These are phyloP conservation scores for Microcyclosporella mali DNA, from an alignment of 2,329 filamentous ascomycete genomes.

Conservation along the genomic window DNA sequence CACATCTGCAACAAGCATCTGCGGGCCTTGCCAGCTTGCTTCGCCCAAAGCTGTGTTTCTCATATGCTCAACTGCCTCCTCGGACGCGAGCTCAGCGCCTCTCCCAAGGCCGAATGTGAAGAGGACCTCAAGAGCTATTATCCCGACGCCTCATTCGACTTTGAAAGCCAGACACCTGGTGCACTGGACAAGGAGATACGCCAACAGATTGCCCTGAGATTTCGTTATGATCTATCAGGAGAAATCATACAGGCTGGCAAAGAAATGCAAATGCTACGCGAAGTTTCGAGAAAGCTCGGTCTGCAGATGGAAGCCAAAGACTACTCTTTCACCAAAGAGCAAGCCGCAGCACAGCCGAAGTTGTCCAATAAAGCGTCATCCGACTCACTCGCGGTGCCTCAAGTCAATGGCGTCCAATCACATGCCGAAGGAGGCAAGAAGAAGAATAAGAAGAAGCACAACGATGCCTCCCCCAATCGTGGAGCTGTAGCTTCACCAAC, in stretches of 20 bases:
- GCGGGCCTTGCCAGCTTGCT: conserved; percentile 68
- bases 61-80: conserved; percentile 93
- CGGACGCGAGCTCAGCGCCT: conserved; percentile 67
- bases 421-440: conserved; percentile 28
- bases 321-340: conserved; percentile 58
- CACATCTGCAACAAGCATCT: conserved; percentile 77
- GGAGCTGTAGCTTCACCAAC: conserved; percentile 39
- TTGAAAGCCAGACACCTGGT: conserved; percentile 71
- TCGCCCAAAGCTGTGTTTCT: conserved; percentile 71
- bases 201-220: conserved; percentile 65
- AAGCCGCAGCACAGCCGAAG: conserved; percentile 11
- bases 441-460: conserved; percentile 50
- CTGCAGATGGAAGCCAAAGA: conserved; percentile 77
- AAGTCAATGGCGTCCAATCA: conserved; percentile 29
- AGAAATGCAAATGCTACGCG: conserved; percentile 78
- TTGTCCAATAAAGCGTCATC: conserved; percentile 25
- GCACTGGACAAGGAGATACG: conserved; percentile 63
- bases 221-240: conserved; percentile 64
- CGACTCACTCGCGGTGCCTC: conserved; percentile 27
- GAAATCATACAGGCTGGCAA: conserved; percentile 64
- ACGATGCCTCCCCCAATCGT: conserved; percentile 44
- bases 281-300: conserved; percentile 81
- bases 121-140: conserved; percentile 68
- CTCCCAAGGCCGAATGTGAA: conserved; percentile 73
- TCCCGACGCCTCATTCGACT: conserved; percentile 72